Evolutionary conservation across 352 stramenopile species (phyloP).

Genomic region (Aphanomyces cochlioides): DNA sequence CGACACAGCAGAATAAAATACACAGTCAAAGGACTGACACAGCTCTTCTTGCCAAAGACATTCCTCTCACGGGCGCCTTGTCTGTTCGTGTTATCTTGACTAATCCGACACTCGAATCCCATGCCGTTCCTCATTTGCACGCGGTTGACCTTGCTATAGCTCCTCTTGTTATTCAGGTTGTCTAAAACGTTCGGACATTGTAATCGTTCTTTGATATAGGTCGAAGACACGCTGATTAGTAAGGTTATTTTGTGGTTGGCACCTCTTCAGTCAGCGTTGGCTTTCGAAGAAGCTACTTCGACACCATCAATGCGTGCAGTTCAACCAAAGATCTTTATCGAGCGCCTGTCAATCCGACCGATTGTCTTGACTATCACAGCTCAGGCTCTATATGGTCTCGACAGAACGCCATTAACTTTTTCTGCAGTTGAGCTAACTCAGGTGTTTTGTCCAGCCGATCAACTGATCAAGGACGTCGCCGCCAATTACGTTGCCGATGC

Average conservation of each 20-base stretch:
- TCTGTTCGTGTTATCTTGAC: conserved; percentile 52
- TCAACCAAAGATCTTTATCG: conserved; percentile 53
- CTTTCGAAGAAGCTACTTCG: conserved; percentile 32
- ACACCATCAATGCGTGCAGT: conserved; percentile 32
- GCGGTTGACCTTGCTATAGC: conserved; percentile 55
- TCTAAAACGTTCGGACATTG: neutral
- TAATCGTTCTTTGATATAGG: conserved; percentile 29
- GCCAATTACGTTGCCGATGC: conserved; percentile 78
- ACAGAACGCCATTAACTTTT: conserved; percentile 70
- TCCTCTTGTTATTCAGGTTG: conserved; percentile 65
- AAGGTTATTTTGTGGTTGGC: conserved; percentile 44
- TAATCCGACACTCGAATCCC: conserved; percentile 44
- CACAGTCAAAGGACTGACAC: conserved; percentile 17
- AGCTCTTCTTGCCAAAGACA: conserved; percentile 43
- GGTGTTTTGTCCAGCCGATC: conserved; percentile 68
- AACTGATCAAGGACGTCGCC: conserved; percentile 77
- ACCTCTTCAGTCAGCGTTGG: neutral
- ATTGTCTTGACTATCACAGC: conserved; percentile 69
- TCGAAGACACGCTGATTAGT: conserved; percentile 55
- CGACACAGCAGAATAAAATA: neutral
- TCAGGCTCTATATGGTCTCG: conserved; percentile 74
- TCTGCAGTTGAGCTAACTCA: conserved; percentile 49
- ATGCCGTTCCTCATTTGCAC: conserved; percentile 63
- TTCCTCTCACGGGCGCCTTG: conserved; percentile 42
- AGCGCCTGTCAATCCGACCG: conserved; percentile 50